Evolutionary conservation across 306 rosid genomes (phyloP).

Genomic region (Trifolium dubium): DNA sequence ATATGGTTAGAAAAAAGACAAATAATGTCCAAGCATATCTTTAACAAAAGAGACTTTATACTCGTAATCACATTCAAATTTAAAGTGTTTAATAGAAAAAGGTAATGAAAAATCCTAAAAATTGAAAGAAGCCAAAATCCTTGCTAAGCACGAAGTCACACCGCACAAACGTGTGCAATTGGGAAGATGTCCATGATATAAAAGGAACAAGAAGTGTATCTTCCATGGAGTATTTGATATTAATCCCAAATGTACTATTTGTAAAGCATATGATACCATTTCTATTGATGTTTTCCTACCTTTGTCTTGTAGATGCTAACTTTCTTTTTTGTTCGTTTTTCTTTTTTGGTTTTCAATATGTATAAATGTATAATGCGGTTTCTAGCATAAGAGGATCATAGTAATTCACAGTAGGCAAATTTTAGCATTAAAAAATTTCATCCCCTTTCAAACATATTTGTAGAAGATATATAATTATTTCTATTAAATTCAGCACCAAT

Average conservation of each 20-base stretch:
- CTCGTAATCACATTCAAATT: slow-evolving; percentile 29
- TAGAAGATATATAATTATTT: too few relatives aligned
- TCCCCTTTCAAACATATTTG: too few relatives aligned
- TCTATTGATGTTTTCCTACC: slow-evolving; percentile 24
- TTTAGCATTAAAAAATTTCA: too few relatives aligned
- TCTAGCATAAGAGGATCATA: too few relatives aligned
- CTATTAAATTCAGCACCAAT: too few relatives aligned
- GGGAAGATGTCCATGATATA: slow-evolving; percentile 11
- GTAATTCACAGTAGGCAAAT: too few relatives aligned
- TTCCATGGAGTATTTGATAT: slow-evolving; percentile 35
- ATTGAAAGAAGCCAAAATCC: slow-evolving; percentile 37
- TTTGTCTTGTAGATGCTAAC: slow-evolving; percentile 14
- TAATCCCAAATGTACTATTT: slow-evolving; percentile 38
- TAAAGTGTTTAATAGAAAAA: slow-evolving; percentile 20
- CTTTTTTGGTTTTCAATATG: too few relatives aligned
- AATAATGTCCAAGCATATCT: slow-evolving; percentile 30
- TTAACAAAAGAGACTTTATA: slow-evolving; percentile 37
- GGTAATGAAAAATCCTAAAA: slow-evolving; percentile 6
- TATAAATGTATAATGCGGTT: too few relatives aligned
- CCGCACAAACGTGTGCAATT: slow-evolving; percentile 43
- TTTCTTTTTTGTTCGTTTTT: neutral
- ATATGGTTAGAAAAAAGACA: neutral
- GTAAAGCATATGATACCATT: neutral
- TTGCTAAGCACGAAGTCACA: slow-evolving; percentile 41
- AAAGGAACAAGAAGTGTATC: slow-evolving; percentile 21